phyloP scores from a whole-genome alignment of 2,329 filamentous ascomycete genomes.

The Hortaea werneckii region DNA sequence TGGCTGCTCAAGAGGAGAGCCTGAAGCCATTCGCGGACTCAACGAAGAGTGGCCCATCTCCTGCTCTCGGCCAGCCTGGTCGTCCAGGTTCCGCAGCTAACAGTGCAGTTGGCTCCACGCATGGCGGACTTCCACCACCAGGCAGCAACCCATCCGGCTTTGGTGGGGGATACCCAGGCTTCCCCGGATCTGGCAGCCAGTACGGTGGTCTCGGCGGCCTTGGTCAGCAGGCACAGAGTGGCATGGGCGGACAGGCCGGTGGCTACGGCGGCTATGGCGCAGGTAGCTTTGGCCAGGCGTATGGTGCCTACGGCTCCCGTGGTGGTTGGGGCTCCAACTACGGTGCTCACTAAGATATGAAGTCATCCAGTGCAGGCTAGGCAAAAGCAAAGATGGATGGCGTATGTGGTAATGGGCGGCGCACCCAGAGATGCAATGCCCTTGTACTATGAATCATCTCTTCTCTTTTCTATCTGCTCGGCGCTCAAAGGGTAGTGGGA shows the following conservation, averaged over 20 bases:
- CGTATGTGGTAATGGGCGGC: not conserved
- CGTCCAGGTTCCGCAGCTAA: constrained; percentile 55
- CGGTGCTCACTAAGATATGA: constrained; percentile 10
- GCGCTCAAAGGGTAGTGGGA: not conserved
- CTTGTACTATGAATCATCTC: constrained; percentile 1
- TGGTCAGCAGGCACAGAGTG: constrained; percentile 31
- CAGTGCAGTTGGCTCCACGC: constrained; percentile 41
- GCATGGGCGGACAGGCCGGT: constrained; percentile 30
- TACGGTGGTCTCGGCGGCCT: constrained; percentile 43
- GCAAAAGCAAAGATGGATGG: not conserved
- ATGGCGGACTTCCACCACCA: constrained; percentile 44
- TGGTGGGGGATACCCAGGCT: constrained; percentile 43
- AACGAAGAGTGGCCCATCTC: constrained; percentile 44
- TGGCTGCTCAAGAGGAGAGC: constrained; percentile 38
- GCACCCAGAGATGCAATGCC: not conserved
- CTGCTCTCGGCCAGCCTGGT: constrained; percentile 49
- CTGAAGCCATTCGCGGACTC: constrained; percentile 49
- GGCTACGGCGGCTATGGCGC: constrained; percentile 24
- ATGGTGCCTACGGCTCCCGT: constrained; percentile 21
- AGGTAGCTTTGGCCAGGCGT: constrained; percentile 24
- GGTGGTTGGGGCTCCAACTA: constrained; percentile 27
- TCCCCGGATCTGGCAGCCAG: constrained; percentile 39
- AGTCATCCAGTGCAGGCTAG: not conserved
- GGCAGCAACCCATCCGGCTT: constrained; percentile 50
- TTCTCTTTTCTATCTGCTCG: not conserved